Conservation (phyloP, 2,329 filamentous ascomycete species). For the Arachnomyces sp. region DNA sequence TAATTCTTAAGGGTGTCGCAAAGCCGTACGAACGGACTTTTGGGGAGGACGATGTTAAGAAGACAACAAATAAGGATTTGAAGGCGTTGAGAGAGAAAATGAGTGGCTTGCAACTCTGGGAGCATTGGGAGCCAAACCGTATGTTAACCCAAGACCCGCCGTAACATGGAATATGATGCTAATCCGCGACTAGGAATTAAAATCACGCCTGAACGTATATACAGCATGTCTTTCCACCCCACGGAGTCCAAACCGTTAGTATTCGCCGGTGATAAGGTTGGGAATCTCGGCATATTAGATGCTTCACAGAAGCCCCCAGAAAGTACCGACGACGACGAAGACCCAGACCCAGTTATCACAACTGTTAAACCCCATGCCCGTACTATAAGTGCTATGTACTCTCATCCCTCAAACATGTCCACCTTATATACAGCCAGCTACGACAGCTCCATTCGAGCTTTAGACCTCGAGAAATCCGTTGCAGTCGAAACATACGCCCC, state of each 20-base stretch:
- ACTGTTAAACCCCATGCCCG: constrained; percentile 84
- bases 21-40: constrained; percentile 80
- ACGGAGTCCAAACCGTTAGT: constrained; percentile 76
- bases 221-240: constrained; percentile 81
- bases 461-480: constrained; percentile 72
- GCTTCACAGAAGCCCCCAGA: constrained; percentile 59
- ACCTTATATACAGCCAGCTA: constrained; percentile 80
- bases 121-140: constrained; percentile 75
- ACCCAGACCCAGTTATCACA: constrained; percentile 67
- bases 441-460: constrained; percentile 79
- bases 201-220: constrained; percentile 78
- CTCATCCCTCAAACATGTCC: constrained; percentile 64
- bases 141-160: constrained; percentile 20
- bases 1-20: constrained; percentile 57
- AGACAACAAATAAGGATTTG: constrained; percentile 68
- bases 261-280: constrained; percentile 90
- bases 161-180: constrained; percentile 2
- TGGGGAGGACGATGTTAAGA: constrained; percentile 69
- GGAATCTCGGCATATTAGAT: constrained; percentile 84
- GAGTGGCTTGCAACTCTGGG: constrained; percentile 68
- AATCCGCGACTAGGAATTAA: constrained; percentile 60
- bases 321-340: constrained; percentile 52
- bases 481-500: constrained; percentile 78
- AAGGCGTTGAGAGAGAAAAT: constrained; percentile 67
- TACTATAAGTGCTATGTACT: constrained; percentile 78